Base-by-base conservation (phyloP, 257 asterid genomes). In the Scutellaria barbata region DNA sequence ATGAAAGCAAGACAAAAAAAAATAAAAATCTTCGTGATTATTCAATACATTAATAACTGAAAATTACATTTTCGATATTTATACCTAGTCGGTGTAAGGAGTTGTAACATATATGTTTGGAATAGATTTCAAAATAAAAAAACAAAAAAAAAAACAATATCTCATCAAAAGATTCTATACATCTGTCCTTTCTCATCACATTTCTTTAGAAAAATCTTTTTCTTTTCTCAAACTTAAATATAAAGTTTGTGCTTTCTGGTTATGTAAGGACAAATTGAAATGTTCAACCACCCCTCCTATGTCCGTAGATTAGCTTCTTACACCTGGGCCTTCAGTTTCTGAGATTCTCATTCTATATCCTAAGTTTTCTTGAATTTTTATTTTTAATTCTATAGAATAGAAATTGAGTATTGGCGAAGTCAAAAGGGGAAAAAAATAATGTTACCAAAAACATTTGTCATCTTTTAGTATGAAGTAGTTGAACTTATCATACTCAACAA, bases 381-480 rank as follows among this genome's bases (percentile, higher is more conserved):
- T 51, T 25, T 46, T 11, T 9, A 30, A 43, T 33, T 35, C 7
- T 30, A 30, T 30, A 30, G 35, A 1, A 22, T 22, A 13, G 33
- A 10, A 42, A 47, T 48, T 48, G 58, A 71, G 17, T 57, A 51
- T 10, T 30, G 20, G 46, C 53, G 75, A 71, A 75, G 78, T 75
- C 73, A 71, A 79, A 52, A 64, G 74, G 70, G 54, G n/a, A 58
- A 13, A 0, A 4, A 66, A 1, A 3, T 59, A 52, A 33, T 42
- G 63, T 57, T 25, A 65, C 72, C 73, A 53, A 66, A 77, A 61
- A 72, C 72, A 48, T 48, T 30, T 53, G 72, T 69, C 54, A 33
- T 52, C 47, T 57, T 79, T 60, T 46, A 66, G 55, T 48, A 50
- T 74, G 74, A 48, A 77, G 69, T 79, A 41, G 65, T 61, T 75